Conservation (phyloP, 495 filamentous ascomycete genomes). For the Trichoderma gamsii region DNA sequence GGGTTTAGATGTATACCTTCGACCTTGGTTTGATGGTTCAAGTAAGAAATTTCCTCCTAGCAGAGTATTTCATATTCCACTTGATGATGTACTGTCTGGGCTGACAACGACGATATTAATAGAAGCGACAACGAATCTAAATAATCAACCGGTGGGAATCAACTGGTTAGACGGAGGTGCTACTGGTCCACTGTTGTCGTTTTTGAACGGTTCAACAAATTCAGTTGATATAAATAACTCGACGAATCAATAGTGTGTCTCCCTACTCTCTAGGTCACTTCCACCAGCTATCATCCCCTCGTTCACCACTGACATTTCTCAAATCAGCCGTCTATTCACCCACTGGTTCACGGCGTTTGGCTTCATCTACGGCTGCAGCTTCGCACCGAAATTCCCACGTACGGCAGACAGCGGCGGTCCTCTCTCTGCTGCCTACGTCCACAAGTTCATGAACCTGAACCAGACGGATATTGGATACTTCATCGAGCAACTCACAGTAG, state of each 20-base stretch:
- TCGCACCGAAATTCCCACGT: slow-evolving; percentile 14
- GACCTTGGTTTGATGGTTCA: slow-evolving; percentile 42
- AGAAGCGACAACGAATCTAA: slow-evolving; percentile 38
- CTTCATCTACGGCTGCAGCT: slow-evolving; percentile 21
- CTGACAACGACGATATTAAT: not conserved
- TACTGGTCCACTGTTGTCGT: slow-evolving; percentile 17
- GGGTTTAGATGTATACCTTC: slow-evolving; percentile 36
- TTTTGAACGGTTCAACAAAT: slow-evolving; percentile 16
- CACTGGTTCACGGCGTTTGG: slow-evolving; percentile 22
- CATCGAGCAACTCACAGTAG: slow-evolving; percentile 21
- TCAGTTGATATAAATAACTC: slow-evolving; percentile 16
- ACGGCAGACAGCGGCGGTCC: slow-evolving; percentile 12
- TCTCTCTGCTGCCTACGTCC: slow-evolving; percentile 19
- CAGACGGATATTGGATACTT: slow-evolving; percentile 23
- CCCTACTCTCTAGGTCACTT: not conserved
- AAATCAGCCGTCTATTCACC: slow-evolving; percentile 19
- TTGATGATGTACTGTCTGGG: not conserved
- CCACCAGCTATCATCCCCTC: not conserved
- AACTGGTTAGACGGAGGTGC: slow-evolving; percentile 24
- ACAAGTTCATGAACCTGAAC: slow-evolving; percentile 26
- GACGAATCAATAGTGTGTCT: slow-evolving; percentile 22
- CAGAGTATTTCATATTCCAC: not conserved
- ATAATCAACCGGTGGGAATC: slow-evolving; percentile 20
- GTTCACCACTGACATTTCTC: not conserved
- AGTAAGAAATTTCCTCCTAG: not conserved